Evolutionary conservation across 2,329 filamentous ascomycete genomes (phyloP), one percentile per base, ranked within the genome.

Genomic region (Diaporthe sp.): DNA sequence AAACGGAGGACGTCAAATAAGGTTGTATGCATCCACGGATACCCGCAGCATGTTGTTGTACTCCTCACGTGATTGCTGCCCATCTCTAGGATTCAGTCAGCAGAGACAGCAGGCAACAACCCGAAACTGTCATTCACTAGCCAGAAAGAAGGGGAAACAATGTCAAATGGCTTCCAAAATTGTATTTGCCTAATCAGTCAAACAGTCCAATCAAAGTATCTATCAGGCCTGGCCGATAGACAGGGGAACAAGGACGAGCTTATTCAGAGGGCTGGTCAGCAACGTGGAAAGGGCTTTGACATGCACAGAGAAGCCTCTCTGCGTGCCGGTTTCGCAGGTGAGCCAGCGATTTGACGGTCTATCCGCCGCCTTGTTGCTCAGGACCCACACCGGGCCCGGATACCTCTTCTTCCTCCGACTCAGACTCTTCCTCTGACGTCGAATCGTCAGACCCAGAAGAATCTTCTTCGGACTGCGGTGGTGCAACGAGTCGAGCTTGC

Each of bases 1-100:
- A 76, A 77, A 79, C 72, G 79, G 76, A 62, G 78, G 80, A 81
- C 79, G 78, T 84, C 80, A 82, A 81, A 82, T 82, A 83, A 81
- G 81, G 82, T 83, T 84, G 78, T 79, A 80, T 82, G 81, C 82
- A 80, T 81, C 74, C 62, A 76, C 84, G 83, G 83, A 80, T 84
- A 83, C 82, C 79, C 81, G 83, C 84, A 84, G 80, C 76, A 76
- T 77, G 79, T 79, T 81, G 78, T 80, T 80, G 80, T 81, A 82
- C 81, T 82, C 83, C 83, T 53, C 83, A 85, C 83, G 84, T 84
- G 82, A 84, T 77, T 76, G 76, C 80, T 71, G n/a, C 53, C 65
- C 51, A 73, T 65, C 53, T 49, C n/a, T 44, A 34, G 58, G 37
- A 73, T 34, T n/a, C 71, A 25, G 22, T 73, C 42, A 73, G 71